These are phyloP conservation scores for Acidiella bohemica DNA, from an alignment of 495 filamentous ascomycete species.

Conservation along the genomic window DNA sequence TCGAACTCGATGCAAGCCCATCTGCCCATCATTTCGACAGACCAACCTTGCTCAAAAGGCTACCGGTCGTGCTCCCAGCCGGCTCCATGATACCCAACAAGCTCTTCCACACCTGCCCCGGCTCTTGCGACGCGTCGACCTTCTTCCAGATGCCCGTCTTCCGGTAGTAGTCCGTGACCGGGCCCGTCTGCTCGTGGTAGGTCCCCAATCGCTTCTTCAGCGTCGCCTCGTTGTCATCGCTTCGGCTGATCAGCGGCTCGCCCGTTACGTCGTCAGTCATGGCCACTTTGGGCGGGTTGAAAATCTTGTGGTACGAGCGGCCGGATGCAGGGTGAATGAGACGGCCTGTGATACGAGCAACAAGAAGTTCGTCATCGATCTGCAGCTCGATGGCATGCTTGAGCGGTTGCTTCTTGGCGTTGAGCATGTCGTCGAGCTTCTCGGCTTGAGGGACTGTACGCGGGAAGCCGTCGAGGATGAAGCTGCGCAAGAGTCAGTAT, in stretches of 20 bases:
- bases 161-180: slow-evolving; percentile 91
- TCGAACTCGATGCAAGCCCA: too few relatives aligned
- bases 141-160: slow-evolving; percentile 93
- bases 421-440: slow-evolving; percentile 84
- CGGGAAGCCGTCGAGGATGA: slow-evolving; percentile 98
- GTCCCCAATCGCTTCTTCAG: slow-evolving; percentile 87
- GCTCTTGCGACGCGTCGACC: slow-evolving; percentile 93
- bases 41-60: slow-evolving; percentile 35
- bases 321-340: slow-evolving; percentile 90
- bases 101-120: slow-evolving; percentile 88
- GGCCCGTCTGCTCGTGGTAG: slow-evolving; percentile 86
- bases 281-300: slow-evolving; percentile 88
- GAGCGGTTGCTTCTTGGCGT: slow-evolving; percentile 55
- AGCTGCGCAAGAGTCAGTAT: slow-evolving; percentile 40
- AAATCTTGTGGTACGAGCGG: slow-evolving; percentile 91
- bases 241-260: slow-evolving; percentile 90
- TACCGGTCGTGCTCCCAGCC: slow-evolving; percentile 26
- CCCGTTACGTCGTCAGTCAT: slow-evolving; percentile 98
- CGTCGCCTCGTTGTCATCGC: slow-evolving; percentile 94
- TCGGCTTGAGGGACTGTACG: slow-evolving; percentile 91
- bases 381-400: slow-evolving; percentile 92
- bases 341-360: slow-evolving; percentile 91
- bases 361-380: slow-evolving; percentile 87
- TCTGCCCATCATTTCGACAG: slow-evolving; percentile 34
- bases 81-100: slow-evolving; percentile 73